These are phyloP conservation scores for Penicillium alfredii DNA, from an alignment of 495 filamentous ascomycete species.

Conservation along the genomic window DNA sequence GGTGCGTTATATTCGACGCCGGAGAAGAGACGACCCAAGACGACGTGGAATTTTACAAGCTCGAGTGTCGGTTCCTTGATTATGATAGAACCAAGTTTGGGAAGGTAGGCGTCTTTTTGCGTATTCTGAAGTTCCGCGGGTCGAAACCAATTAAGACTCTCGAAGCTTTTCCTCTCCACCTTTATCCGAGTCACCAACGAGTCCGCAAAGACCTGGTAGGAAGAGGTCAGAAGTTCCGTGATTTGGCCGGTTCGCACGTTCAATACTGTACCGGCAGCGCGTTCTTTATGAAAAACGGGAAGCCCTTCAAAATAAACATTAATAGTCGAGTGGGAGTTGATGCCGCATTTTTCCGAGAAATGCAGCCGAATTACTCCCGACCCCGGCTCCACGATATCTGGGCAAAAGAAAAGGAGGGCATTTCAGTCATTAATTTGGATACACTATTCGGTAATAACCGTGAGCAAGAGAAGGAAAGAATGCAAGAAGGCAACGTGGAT, in stretches of 20 bases:
- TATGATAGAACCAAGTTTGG: constrained; percentile 22
- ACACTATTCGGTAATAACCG: constrained; percentile 10
- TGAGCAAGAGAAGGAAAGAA: constrained; percentile 22
- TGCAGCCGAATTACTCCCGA: constrained; percentile 25
- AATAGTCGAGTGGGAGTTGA: constrained; percentile 24
- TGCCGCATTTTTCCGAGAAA: constrained; percentile 18
- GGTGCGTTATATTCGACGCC: constrained; percentile 62
- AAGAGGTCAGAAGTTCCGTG: constrained; percentile 23
- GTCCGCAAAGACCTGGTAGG: constrained; percentile 15
- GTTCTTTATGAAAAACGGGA: constrained; percentile 24
- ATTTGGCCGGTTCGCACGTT: constrained; percentile 17
- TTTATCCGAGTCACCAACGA: constrained; percentile 16
- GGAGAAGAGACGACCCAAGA: constrained; percentile 36
- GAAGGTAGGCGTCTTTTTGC: constrained; percentile 14
- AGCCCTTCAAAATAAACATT: constrained; percentile 19
- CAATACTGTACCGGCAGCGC: constrained; percentile 18
- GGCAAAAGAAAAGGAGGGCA: constrained; percentile 9
- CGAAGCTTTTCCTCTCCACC: constrained; percentile 23
- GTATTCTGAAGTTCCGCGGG: constrained; percentile 25
- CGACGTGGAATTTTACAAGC: constrained; percentile 25
- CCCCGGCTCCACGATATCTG: constrained; percentile 12
- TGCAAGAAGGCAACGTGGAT: constrained; percentile 15
- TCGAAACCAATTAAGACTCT: constrained; percentile 23
- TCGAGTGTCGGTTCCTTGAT: constrained; percentile 33
- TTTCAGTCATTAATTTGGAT: constrained; percentile 13